These are phyloP conservation scores for Cyberlindnera maritima DNA, from an alignment of 805 yeast species.

Conservation along the genomic window DNA sequence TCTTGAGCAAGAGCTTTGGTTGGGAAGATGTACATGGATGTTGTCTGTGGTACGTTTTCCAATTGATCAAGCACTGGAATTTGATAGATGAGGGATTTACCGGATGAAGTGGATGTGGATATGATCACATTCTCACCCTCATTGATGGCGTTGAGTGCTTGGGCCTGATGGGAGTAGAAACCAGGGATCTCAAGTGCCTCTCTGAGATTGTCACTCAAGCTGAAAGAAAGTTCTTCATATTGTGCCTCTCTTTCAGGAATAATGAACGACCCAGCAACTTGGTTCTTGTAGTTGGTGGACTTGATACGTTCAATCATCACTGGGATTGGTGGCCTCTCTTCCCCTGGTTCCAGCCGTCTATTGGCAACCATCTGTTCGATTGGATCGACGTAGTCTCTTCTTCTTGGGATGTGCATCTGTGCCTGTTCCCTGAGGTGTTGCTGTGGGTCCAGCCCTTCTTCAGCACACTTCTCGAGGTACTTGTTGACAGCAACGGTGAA, in stretches of 20 bases:
- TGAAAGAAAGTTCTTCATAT: conserved; percentile 41
- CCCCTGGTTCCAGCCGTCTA: conserved; percentile 22
- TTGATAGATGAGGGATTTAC: conserved; percentile 91
- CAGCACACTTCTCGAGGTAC: conserved; percentile 35
- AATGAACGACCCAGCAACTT: conserved; percentile 53
- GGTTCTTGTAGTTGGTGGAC: conserved; percentile 55
- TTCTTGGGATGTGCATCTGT: conserved; percentile 42
- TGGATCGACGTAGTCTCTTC: conserved; percentile 55
- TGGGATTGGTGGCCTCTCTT: conserved; percentile 42
- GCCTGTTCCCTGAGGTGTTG: conserved; percentile 37
- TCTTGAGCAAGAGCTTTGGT: conserved; percentile 98
- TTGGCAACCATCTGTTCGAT: conserved; percentile 51
- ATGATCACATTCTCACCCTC: conserved; percentile 69
- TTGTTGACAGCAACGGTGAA: conserved; percentile 41
- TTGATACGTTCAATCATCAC: conserved; percentile 50
- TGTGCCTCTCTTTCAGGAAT: conserved; percentile 46
- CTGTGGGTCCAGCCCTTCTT: conserved; percentile 37
- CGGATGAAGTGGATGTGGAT: conserved; percentile 95
- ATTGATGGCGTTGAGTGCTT: conserved; percentile 62
- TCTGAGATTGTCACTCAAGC: conserved; percentile 48
- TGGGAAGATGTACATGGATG: conserved; percentile 89
- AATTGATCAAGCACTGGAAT: conserved; percentile 64
- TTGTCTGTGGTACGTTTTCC: conserved; percentile 40
- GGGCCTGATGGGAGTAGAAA: conserved; percentile 80
- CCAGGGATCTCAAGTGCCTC: conserved; percentile 48